Evolutionary conservation across 345 rosid genomes (phyloP).

Genomic region (Acer negundo): DNA sequence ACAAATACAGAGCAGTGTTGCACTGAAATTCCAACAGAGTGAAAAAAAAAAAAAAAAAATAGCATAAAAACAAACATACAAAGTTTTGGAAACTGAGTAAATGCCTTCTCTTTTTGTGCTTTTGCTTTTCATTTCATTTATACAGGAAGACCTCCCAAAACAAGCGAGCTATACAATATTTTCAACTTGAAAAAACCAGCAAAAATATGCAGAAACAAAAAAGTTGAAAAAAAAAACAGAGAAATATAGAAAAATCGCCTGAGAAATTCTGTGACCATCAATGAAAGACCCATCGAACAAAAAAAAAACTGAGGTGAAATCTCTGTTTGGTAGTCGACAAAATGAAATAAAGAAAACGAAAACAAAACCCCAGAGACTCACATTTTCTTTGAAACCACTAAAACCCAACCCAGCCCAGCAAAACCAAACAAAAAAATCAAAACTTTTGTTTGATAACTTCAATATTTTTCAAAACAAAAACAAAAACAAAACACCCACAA

Average conservation of each 20-base stretch:
- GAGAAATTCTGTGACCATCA: neutral
- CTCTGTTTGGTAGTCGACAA: conserved; percentile 1
- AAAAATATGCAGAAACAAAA: neutral
- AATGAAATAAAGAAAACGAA: neutral
- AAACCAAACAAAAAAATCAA: neutral
- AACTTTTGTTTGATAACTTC: neutral
- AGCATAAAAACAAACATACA: neutral
- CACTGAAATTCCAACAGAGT: neutral
- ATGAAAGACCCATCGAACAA: neutral
- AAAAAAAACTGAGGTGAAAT: neutral
- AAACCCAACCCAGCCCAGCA: neutral
- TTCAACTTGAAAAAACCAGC: neutral
- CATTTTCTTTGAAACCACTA: neutral
- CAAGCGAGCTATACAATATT: neutral
- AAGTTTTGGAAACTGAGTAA: too few species aligned
- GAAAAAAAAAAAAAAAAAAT: neutral
- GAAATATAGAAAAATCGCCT: neutral
- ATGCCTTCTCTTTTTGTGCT: neutral
- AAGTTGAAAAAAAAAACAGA: neutral
- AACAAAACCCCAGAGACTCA: neutral
- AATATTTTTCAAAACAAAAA: neutral
- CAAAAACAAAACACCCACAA: neutral
- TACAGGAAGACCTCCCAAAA: neutral
- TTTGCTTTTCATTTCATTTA: neutral
- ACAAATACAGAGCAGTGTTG: neutral